Evolutionary conservation across 257 asterid genomes (phyloP), one percentile per base, ranked within the genome.

Genomic region (Solanum chmielewskii): DNA sequence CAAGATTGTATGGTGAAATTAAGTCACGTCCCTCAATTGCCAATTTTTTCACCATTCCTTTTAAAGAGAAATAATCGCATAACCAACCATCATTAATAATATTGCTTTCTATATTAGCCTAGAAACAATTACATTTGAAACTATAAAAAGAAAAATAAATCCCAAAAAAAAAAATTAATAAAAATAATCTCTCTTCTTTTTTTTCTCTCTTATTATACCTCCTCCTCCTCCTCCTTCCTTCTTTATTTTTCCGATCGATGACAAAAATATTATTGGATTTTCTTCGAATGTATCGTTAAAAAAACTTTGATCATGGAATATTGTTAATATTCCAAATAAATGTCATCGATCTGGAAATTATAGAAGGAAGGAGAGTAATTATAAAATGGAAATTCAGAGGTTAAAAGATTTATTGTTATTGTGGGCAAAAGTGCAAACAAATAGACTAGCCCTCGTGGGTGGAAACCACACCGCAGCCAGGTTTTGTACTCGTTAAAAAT

Each of bases 391-490:
- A 88, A 85, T 90, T 74, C 89, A 84, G 41, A 90, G 93, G 41
- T 87, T 90, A 13, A 85, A 73, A 78, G 90, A 90, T 8, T 78
- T 91, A 56, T 37, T 87, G 52, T 37, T 87, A 7, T 15, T 91
- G 74, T 87, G 90, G 81, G 73, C 76, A n/a, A 87, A 90, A 44
- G 47, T 83, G 82, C 84, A 81, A 84, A 86, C n/a, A 25, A 88
- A 39, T 80, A 85, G 90, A 37, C 89, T 89, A 27, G 82, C 92
- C 87, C 90, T 92, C 23, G 93, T 90, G 91, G 94, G 94, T 90
- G 93, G 93, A 45, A 92, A 92, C 71, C 94, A 92, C 91, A 92
- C 93, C 18, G 93, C 92, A 39, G 83, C 94, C 82, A 83, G 93
- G 88, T 92, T 92, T 88, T 90, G 94, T 89, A 87, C 93, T 59